Base-by-base conservation (phyloP, 1,284 basidiomycete species). In the Irpex lacteus region DNA sequence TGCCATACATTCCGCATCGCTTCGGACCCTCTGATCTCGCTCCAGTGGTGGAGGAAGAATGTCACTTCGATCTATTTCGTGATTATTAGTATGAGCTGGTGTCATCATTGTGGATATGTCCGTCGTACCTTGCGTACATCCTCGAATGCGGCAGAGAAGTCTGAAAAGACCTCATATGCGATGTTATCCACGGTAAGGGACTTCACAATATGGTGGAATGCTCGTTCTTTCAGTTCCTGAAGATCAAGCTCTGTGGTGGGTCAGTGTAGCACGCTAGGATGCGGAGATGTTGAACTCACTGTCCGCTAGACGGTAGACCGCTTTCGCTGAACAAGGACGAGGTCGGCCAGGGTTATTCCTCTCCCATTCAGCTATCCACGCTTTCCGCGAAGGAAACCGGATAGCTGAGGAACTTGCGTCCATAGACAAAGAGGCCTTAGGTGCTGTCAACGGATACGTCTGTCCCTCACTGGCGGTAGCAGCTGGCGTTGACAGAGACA, bases 291-390 rank as follows among this genome's bases (percentile, higher is more conserved):
- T 4, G n/a, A 1, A 65, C 87, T 71, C 68, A 92, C 90, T 85
- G 70, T 95, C 93, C 2, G 93, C 92, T n/a, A 95, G 81, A 50
- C 91, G 81, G 73, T 94, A 96, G n/a, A 90, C 87, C 2, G 94
- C 90, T 76, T 96, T 96, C 9, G 94, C 92, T 21, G 90, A 93
- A 70, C 92, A 93, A 0, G 94, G 94, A n/a, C 82, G 79, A 0
- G 91, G 91, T 49, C 85, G 80, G 13, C 83, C 84, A 1, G 84
- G 83, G 71, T 90, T 83, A 62, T 75, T 76, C 62, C 75, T 75
- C 70, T 82, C 80, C 89, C 90, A 92, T 58, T 83, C 82, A 65
- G 75, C 78, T 44, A 91, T 83, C 90, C 90, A 92, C 61, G 88
- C 83, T 65, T 77, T 78, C 63, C 89, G 77, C 18, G 85, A 80